Percentiles rank a stretch among this genome's conserved stretches.
phyloP scores from a whole-genome alignment of 2,329 filamentous ascomycete genomes.

The Parastagonospora nodorum region DNA sequence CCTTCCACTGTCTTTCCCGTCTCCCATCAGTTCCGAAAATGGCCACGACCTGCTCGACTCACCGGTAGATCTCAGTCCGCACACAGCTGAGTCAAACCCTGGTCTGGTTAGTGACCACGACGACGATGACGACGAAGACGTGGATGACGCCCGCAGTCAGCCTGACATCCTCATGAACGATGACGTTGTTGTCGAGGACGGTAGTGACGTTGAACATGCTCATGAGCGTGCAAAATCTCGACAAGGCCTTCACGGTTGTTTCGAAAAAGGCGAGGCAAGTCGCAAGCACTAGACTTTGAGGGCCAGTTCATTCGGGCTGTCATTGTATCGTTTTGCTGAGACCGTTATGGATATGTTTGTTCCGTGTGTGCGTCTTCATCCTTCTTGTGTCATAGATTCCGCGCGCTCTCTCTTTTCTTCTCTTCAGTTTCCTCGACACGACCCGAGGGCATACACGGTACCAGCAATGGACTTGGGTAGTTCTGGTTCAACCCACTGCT shows the following conservation, averaged over 20 bases:
- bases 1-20: slow-evolving; percentile 38
- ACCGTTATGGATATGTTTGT: slow-evolving; percentile 11
- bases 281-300: slow-evolving; percentile 39
- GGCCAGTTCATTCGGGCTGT: slow-evolving; percentile 34
- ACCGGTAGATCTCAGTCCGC: slow-evolving; percentile 51
- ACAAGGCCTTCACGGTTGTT: slow-evolving; percentile 39
- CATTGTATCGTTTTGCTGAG: slow-evolving; percentile 10
- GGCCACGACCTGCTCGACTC: slow-evolving; percentile 39
- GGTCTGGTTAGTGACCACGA: slow-evolving; percentile 58
- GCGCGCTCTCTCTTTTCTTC: slow-evolving; percentile 8
- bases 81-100: slow-evolving; percentile 55
- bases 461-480: slow-evolving; percentile 25
- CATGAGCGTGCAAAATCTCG: slow-evolving; percentile 38
- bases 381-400: slow-evolving; percentile 23
- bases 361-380: slow-evolving; percentile 12
- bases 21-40: slow-evolving; percentile 31
- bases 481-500: slow-evolving; percentile 1
- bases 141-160: slow-evolving; percentile 43
- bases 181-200: slow-evolving; percentile 46
- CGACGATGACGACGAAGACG: slow-evolving; percentile 53
- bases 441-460: slow-evolving; percentile 22
- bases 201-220: slow-evolving; percentile 46
- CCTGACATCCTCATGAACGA: slow-evolving; percentile 43
- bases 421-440: slow-evolving; percentile 6
- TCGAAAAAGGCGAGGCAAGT: slow-evolving; percentile 43